phyloP scores from a whole-genome alignment of 768 basidiomycete species.

The Chiua virens region DNA sequence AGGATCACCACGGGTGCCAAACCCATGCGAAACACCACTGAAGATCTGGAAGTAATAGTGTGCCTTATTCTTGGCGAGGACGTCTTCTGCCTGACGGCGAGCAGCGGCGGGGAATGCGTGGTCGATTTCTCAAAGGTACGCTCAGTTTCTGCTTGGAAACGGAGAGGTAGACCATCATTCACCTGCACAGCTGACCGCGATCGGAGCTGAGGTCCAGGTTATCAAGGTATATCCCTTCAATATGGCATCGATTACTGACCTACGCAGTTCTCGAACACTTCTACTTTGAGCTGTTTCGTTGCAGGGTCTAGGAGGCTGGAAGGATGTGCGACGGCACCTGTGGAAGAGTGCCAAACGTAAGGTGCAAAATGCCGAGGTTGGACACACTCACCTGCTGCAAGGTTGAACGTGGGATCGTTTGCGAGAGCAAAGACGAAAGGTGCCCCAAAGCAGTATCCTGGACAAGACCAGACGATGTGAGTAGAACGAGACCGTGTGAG shows the following conservation, averaged over 20 bases:
- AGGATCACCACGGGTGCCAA: conserved; percentile 33
- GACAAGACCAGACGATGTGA: conserved; percentile 11
- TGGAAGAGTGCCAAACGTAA: background rate
- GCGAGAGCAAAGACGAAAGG: conserved; percentile 37
- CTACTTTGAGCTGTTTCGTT: conserved; percentile 39
- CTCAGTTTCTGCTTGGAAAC: background rate
- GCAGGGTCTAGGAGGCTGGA: conserved; percentile 19
- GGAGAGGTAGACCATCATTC: background rate
- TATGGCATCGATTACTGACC: conserved; percentile 35
- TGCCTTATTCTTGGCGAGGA: conserved; percentile 49
- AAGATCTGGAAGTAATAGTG: conserved; percentile 60
- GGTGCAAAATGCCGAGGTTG: background rate
- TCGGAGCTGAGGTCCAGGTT: conserved; percentile 40
- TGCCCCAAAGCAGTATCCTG: conserved; percentile 59
- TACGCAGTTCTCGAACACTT: conserved; percentile 46
- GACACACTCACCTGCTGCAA: conserved; percentile 44
- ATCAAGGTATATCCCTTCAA: background rate
- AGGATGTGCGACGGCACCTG: conserved; percentile 61
- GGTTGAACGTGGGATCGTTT: conserved; percentile 37
- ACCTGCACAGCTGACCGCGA: conserved; percentile 59
- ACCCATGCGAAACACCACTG: conserved; percentile 42
- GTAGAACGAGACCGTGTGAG: background rate
- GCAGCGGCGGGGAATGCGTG: conserved; percentile 50
- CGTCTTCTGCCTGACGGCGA: conserved; percentile 56
- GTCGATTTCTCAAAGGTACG: conserved; percentile 46